Conservation (phyloP, 2,329 filamentous ascomycete genomes). For the Arthrobotrys megalospora region DNA sequence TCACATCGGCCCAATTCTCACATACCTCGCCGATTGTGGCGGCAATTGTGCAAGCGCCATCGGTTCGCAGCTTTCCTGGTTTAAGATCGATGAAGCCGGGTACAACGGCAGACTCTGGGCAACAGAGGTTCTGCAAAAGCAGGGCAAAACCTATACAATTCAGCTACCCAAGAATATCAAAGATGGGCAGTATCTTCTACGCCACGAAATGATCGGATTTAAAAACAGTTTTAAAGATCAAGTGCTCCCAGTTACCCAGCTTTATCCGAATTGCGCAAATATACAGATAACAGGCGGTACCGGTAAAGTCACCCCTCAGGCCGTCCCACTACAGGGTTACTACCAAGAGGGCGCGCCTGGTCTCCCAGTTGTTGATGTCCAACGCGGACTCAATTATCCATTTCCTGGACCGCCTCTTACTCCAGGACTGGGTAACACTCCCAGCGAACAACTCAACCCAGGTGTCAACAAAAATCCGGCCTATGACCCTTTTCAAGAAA, state of each 20-base stretch:
- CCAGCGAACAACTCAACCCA: conserved; percentile 25
- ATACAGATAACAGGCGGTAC: conserved; percentile 32
- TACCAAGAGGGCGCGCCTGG: not conserved
- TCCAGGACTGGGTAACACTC: conserved; percentile 31
- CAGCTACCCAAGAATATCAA: conserved; percentile 37
- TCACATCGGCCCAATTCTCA: conserved; percentile 25
- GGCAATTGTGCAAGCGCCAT: conserved; percentile 23
- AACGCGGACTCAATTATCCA: conserved; percentile 6
- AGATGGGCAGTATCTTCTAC: conserved; percentile 38
- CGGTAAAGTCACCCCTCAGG: conserved; percentile 17
- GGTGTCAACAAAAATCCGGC: conserved; percentile 32
- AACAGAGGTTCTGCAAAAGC: conserved; percentile 24
- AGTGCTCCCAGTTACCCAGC: not conserved
- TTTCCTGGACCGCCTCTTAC: conserved; percentile 35
- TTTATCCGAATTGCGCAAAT: conserved; percentile 34
- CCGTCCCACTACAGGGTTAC: conserved; percentile 14
- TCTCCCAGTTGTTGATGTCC: conserved; percentile 1
- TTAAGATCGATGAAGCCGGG: conserved; percentile 31
- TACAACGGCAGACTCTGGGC: conserved; percentile 26
- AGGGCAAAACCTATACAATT: conserved; percentile 33
- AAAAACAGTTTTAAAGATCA: conserved; percentile 3
- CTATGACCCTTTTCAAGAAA: conserved; percentile 11
- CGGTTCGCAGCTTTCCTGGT: conserved; percentile 22
- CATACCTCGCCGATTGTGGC: conserved; percentile 26
- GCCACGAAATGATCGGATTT: conserved; percentile 29